Base-by-base conservation (phyloP, 352 stramenopile species). In the Phytophthora idaei region DNA sequence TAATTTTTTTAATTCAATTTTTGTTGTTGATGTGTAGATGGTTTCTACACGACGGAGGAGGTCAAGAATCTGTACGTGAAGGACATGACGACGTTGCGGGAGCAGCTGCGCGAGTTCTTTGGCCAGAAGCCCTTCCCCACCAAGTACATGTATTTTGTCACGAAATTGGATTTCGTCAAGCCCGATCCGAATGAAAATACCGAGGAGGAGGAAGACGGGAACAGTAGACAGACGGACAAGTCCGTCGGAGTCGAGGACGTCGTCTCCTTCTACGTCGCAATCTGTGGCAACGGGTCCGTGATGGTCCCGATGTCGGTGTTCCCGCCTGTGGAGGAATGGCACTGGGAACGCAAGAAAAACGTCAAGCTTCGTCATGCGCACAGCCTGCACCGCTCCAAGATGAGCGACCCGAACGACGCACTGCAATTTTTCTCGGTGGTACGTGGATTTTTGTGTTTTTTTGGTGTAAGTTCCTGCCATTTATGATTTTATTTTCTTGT, bases 241-340 rank as follows among this genome's bases (percentile, higher is more conserved):
- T 8, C 52, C 0, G 44, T 58, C 3, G 73, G 59, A 15, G 71
- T 94, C 21, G 73, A 92, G 60, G 78, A 90, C 59, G 69, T 87
- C 63, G 81, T 94, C 27, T 90, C 87, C 4, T 79, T 94, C 60
- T 94, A 94, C 52, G 85, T 93, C n/a, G 87, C 87, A 28, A 87
- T 94, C 59, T 94, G 87, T 53, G 84, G 84, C 63, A 94, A 94
- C 57, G 87, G 87, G 11, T 93, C 85, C 0, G 87, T 94, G 10
- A 94, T 94, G 81, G 87, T 93, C 44, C 87, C 87, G 25, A 93
- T 94, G 87, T 79, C 87, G n/a, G 69, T 94, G 21, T 93, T 94
- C 60, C 87, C 87, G 27, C 87, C 87, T 1, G 78, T 87, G 2
- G 87, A 94, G 56, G 67, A 84, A 37, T 90, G 71, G 80, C 87